Percentiles rank a stretch among this genome's conserved stretches.
phyloP scores from a whole-genome alignment of 352 stramenopile genomes.

The Globisporangium mamillatum region DNA sequence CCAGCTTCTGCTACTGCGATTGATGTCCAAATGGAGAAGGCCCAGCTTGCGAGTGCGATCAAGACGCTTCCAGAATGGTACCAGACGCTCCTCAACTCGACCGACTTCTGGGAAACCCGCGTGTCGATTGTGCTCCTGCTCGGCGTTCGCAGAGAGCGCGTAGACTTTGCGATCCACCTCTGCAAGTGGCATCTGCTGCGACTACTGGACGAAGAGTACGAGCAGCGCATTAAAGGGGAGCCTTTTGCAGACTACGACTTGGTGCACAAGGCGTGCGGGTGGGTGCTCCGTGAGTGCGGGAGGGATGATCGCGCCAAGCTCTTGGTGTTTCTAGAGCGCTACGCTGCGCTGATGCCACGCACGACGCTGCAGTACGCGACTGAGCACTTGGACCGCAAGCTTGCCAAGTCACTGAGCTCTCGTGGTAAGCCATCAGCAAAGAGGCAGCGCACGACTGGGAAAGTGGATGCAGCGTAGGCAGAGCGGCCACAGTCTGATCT shows the following conservation, averaged over 20 bases:
- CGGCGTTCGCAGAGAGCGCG: background rate
- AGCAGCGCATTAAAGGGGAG: conserved; percentile 16
- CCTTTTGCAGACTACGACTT: conserved; percentile 20
- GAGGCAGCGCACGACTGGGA: background rate
- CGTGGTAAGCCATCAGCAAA: background rate
- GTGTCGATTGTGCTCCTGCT: conserved; percentile 23
- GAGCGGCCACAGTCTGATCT: background rate
- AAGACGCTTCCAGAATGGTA: conserved; percentile 17
- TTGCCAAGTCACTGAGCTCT: conserved; percentile 14
- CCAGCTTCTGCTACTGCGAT: too few relatives aligned
- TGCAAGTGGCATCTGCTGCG: conserved; percentile 16
- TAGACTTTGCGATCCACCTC: conserved; percentile 1
- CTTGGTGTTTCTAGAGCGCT: conserved; percentile 8
- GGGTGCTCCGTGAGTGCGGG: conserved; percentile 21
- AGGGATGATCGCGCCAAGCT: conserved; percentile 6
- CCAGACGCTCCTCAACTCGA: conserved; percentile 16
- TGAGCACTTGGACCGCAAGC: conserved; percentile 16
- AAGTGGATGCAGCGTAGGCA: background rate
- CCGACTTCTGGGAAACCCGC: conserved; percentile 22
- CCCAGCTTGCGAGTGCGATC: conserved; percentile 2
- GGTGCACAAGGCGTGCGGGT: conserved; percentile 23
- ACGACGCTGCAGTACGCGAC: conserved; percentile 26
- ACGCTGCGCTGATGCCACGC: conserved; percentile 13
- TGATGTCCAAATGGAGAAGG: too few relatives aligned
- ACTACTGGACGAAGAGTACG: conserved; percentile 9